Evolutionary conservation across 129 eudicot species (phyloP), one percentile per base, ranked within the genome.

Genomic region (Silybum marianum): DNA sequence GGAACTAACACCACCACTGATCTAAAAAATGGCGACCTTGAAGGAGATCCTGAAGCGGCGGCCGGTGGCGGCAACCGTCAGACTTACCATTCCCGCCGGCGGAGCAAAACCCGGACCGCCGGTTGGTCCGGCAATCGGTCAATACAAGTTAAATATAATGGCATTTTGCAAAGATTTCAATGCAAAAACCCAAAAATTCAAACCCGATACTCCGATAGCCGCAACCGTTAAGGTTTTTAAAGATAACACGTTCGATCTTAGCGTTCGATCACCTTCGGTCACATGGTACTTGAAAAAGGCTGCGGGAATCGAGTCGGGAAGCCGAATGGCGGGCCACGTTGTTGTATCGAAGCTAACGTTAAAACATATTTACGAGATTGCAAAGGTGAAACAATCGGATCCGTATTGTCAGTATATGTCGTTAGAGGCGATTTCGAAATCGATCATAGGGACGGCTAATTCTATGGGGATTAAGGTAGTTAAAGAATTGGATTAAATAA

Each of bases 381-480:
- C 93, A 4, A 93, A 89, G 87, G 86, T 93, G 44, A 93, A 90
- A 82, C 91, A 90, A 86, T 70, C 84, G 24, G 96, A 93, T 78
- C 91, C 91, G 8, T 86, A 51, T 44, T 87, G 93, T 36, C 87
- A 83, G 86, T 86, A 90, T 62, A 86, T 93, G 90, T 85, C 92
- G 5, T 32, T 93, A 44, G 96, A 93, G 80, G 74, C 92, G 13
- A 89, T 93, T 68, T 86, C 87, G 36, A 93, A 83, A 76, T 90
- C 93, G 4, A 74, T 93, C 62, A 89, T 93, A 19, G 97, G 97
- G 10, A 93, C 97, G 0, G 96, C 97, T 21, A 87, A 83, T 21
- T 86, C 93, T n/a, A 93, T 93, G 96, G 98, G 98, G 76, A 89
- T 90, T 82, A 76, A 83, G 83, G 92, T 93, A 81, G 85, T 76